Conservation (phyloP, 768 basidiomycete genomes). For the Udeniomyces megalosporus region DNA sequence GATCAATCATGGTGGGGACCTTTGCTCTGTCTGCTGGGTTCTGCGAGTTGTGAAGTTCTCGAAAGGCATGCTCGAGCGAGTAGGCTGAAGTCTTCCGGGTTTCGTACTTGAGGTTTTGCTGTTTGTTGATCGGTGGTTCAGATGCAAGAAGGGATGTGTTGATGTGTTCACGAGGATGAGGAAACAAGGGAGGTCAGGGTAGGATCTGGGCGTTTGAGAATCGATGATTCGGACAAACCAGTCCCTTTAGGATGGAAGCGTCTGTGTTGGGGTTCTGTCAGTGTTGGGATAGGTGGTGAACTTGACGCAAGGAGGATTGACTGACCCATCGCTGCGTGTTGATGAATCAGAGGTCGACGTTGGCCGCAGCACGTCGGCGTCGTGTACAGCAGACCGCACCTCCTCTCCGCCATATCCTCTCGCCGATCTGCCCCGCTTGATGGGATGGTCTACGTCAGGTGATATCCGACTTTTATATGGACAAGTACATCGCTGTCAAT, state of each 20-base stretch:
- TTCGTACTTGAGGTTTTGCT: conserved; percentile 42
- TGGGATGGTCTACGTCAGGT: too few relatives aligned
- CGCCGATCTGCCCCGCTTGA: too few relatives aligned
- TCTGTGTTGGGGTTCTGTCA: conserved; percentile 5
- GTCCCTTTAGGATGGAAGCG: conserved; percentile 15
- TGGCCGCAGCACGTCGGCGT: too few relatives aligned
- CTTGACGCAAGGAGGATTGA: too few relatives aligned
- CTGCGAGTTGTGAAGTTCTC: conserved; percentile 35
- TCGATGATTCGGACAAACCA: conserved; percentile 1
- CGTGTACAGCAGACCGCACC: too few relatives aligned
- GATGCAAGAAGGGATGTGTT: not conserved
- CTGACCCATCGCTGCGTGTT: too few relatives aligned
- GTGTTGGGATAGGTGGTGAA: not conserved
- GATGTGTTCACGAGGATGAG: not conserved
- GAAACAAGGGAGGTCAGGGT: conserved; percentile 2
- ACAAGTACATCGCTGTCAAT: too few relatives aligned
- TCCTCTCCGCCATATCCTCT: too few relatives aligned
- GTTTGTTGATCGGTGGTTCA: not conserved
- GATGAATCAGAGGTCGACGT: too few relatives aligned
- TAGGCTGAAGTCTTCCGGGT: conserved; percentile 89
- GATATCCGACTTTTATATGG: too few relatives aligned
- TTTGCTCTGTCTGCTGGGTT: conserved; percentile 48
- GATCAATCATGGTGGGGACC: conserved; percentile 77
- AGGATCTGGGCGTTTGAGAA: too few relatives aligned
- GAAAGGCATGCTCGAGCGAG: conserved; percentile 89